Evolutionary conservation across 1,139 yeast species (phyloP).

Genomic region (Kluyveromyces sp.): DNA sequence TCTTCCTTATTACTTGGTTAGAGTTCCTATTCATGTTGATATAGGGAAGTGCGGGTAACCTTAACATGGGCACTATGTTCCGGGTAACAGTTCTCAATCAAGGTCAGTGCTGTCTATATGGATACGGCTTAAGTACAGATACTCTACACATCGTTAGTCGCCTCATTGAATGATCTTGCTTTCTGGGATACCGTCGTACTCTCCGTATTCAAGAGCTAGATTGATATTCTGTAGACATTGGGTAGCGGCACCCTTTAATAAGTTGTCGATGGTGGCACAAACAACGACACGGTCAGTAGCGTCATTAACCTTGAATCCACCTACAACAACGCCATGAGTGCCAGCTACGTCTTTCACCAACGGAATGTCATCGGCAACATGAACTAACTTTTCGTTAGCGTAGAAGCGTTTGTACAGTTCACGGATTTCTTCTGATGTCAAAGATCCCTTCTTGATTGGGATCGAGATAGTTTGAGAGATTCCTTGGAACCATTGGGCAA

Average conservation of each 20-base stretch:
- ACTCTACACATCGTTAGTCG: neutral
- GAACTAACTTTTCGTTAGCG: slow-evolving; percentile 78
- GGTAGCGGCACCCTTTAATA: slow-evolving; percentile 97
- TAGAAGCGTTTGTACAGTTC: slow-evolving; percentile 83
- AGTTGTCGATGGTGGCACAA: slow-evolving; percentile 90
- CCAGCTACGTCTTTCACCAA: slow-evolving; percentile 86
- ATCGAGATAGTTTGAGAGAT: slow-evolving; percentile 86
- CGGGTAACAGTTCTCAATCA: slow-evolving; percentile 1
- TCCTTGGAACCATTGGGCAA: slow-evolving; percentile 99
- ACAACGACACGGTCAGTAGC: slow-evolving; percentile 86
- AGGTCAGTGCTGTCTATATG: neutral
- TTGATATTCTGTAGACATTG: slow-evolving; percentile 96
- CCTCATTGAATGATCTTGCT: slow-evolving; percentile 21
- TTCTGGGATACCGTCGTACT: slow-evolving; percentile 86
- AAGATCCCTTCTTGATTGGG: slow-evolving; percentile 64
- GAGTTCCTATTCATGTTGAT: too few relatives aligned
- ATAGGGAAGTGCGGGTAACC: slow-evolving; percentile 1
- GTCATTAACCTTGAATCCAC: slow-evolving; percentile 91
- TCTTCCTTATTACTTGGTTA: too few relatives aligned
- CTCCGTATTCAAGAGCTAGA: slow-evolving; percentile 82
- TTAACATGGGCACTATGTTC: neutral
- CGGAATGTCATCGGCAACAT: slow-evolving; percentile 59
- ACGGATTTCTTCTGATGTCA: slow-evolving; percentile 77
- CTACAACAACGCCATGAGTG: slow-evolving; percentile 89
- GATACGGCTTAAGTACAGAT: neutral